phyloP scores from a whole-genome alignment of 2,329 filamentous ascomycete genomes.

The Diaporthe ampelina region DNA sequence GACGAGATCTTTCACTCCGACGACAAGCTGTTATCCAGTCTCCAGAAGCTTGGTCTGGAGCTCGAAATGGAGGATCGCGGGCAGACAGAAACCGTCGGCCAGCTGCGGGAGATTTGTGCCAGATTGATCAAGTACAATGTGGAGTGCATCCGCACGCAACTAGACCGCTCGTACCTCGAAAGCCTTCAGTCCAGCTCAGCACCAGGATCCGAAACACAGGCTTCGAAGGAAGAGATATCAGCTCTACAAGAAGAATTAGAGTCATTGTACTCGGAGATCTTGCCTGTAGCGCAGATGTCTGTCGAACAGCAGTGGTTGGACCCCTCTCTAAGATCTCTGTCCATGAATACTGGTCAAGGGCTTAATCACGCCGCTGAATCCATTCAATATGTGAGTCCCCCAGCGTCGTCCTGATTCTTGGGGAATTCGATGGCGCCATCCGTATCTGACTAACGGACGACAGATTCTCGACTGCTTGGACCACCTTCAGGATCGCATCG shows the following conservation, averaged over 20 bases:
- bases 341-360: conserved; percentile 59
- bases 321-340: conserved; percentile 66
- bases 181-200: conserved; percentile 51
- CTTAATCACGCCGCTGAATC: conserved; percentile 61
- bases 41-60: conserved; percentile 76
- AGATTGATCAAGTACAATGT: conserved; percentile 71
- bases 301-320: conserved; percentile 76
- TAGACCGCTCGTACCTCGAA: conserved; percentile 70
- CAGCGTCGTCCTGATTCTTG: not conserved
- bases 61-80: conserved; percentile 67
- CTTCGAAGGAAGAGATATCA: conserved; percentile 57
- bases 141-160: conserved; percentile 65
- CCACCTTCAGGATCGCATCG: conserved; percentile 63
- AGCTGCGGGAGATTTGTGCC: conserved; percentile 71
- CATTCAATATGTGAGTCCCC: conserved; percentile 63
- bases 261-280: conserved; percentile 77
- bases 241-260: conserved; percentile 75
- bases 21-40: conserved; percentile 73
- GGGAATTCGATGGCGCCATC: too few relatives aligned
- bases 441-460: conserved; percentile 43
- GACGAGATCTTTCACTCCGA: conserved; percentile 69
- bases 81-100: conserved; percentile 66
- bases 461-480: conserved; percentile 67
- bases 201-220: conserved; percentile 41
- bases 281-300: conserved; percentile 79